phyloP scores from a whole-genome alignment of 176 grass and related monocot genomes.

The Phoenix dactylifera region DNA sequence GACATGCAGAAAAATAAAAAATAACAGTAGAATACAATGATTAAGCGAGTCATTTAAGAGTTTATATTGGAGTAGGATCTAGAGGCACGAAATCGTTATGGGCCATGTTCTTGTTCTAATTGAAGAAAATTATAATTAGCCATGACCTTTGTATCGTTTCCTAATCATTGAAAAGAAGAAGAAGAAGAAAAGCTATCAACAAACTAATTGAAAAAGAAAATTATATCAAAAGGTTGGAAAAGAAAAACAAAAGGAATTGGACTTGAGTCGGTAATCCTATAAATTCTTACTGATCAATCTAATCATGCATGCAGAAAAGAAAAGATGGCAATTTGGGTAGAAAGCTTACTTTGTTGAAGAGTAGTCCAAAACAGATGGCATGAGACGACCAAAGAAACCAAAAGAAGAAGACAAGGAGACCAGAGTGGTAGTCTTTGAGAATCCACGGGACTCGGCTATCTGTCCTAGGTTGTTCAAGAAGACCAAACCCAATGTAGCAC shows the following conservation, averaged over 20 bases:
- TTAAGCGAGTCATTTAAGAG: too few relatives aligned
- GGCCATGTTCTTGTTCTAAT: too few relatives aligned
- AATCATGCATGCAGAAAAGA: neutral
- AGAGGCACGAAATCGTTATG: too few relatives aligned
- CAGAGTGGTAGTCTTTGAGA: slow-evolving; percentile 46
- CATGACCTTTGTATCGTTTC: too few relatives aligned
- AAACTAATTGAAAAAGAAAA: too few relatives aligned
- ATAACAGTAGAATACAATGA: too few relatives aligned
- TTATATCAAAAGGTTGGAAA: too few relatives aligned
- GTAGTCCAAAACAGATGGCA: slow-evolving; percentile 89
- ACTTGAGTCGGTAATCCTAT: too few relatives aligned
- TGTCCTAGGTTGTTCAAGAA: slow-evolving; percentile 96
- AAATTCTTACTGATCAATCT: neutral
- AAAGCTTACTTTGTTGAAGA: slow-evolving; percentile 61
- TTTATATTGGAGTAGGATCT: too few relatives aligned
- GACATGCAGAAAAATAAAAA: too few relatives aligned
- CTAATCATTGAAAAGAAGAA: neutral
- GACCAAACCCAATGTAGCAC: slow-evolving; percentile 69
- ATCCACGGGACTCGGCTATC: slow-evolving; percentile 73
- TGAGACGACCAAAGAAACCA: slow-evolving; percentile 92
- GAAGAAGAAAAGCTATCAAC: neutral
- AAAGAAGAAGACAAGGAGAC: slow-evolving; percentile 90
- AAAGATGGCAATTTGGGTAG: neutral
- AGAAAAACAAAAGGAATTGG: too few relatives aligned
- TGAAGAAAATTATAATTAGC: too few relatives aligned